A percentile compares a stretch with the other conserved stretches of the same genome.
phyloP scores from a whole-genome alignment of 345 rosid genomes.

The Salix arbutifolia region DNA sequence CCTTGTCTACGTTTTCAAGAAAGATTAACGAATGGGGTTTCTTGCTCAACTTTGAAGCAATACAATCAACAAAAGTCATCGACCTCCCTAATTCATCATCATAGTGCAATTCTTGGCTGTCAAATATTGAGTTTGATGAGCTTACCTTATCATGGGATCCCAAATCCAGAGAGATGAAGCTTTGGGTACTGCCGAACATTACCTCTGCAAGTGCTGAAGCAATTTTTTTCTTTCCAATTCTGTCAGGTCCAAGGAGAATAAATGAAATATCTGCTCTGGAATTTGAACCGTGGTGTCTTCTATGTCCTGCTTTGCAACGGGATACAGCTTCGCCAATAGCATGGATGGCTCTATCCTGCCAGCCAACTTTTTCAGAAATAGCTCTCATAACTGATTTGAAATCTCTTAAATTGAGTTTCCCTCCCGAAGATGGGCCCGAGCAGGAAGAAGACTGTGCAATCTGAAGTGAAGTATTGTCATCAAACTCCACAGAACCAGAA shows the following conservation, averaged over 20 bases:
- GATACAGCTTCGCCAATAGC: conserved; percentile 45
- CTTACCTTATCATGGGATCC: conserved; percentile 27
- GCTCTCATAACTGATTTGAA: conserved; percentile 42
- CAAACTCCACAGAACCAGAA: conserved; percentile 24
- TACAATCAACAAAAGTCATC: conserved; percentile 44
- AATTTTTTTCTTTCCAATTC: conserved; percentile 56
- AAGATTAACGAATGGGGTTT: conserved; percentile 52
- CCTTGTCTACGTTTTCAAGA: conserved; percentile 63
- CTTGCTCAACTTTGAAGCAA: conserved; percentile 48
- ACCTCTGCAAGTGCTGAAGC: conserved; percentile 58
- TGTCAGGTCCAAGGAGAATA: conserved; percentile 69
- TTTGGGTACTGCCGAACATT: conserved; percentile 41
- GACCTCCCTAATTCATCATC: conserved; percentile 39
- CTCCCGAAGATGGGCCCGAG: conserved; percentile 23
- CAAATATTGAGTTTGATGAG: conserved; percentile 23
- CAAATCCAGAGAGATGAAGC: conserved; percentile 46
- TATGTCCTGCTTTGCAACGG: conserved; percentile 38
- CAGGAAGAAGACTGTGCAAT: conserved; percentile 22
- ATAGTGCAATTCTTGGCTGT: conserved; percentile 21
- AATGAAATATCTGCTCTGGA: conserved; percentile 49
- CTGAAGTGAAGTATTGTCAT: conserved; percentile 26
- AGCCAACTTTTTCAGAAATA: conserved; percentile 50
- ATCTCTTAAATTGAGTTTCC: conserved; percentile 29
- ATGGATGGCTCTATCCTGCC: conserved; percentile 59
- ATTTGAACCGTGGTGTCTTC: conserved; percentile 22